Base-by-base conservation (phyloP, 768 basidiomycete genomes). In the Cubamyces lactineus region DNA sequence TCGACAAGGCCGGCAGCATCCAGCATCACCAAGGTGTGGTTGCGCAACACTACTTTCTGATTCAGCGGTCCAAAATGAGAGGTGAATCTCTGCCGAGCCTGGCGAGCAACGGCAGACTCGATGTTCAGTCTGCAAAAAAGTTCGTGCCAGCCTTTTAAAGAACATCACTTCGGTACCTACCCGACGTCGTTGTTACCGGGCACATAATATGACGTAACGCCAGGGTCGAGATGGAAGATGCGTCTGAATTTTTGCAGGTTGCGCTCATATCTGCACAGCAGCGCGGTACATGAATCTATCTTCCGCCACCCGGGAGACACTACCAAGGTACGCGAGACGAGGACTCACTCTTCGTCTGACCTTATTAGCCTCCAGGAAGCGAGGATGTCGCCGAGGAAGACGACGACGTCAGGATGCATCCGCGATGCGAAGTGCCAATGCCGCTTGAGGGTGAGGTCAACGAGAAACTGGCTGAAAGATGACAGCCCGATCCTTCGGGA, bases 121-220 rank as follows among this genome's bases (percentile, higher is more conserved):
- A 69, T 57, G 54, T 67, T 67, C 54, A 71, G 41, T 2, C 70
- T 71, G 49, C 28, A 13, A 26, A 38, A 23, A 15, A 39, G 30
- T 16, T 63, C 46, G 19, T 49, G 7, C 34, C 46, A 50, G 63
- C 42, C 53, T 53, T 50, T 26, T 17, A 52, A 48, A 45, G 68
- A 79, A 49, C 11, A 49, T 59, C 28, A 52, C 23, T 8, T 30
- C 58, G 51, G 52, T 12, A 63, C 62, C 53, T 70, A 91, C 85
- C 90, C 91, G 34, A 89, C 80, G 69, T 98, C 96, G 71, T 95
- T 93, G 71, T 97, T 98, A 8, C 96, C 96, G 3, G 94, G 90
- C 34, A 95, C 81, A 70, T 85, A 89, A 73, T 86, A 89, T 61
- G 80, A 76, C 0, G 87, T 86, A 7, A 84, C 77, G 24, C 70